Evolutionary conservation across 306 rosid species (phyloP).

Genomic region (Acacia confusa): DNA sequence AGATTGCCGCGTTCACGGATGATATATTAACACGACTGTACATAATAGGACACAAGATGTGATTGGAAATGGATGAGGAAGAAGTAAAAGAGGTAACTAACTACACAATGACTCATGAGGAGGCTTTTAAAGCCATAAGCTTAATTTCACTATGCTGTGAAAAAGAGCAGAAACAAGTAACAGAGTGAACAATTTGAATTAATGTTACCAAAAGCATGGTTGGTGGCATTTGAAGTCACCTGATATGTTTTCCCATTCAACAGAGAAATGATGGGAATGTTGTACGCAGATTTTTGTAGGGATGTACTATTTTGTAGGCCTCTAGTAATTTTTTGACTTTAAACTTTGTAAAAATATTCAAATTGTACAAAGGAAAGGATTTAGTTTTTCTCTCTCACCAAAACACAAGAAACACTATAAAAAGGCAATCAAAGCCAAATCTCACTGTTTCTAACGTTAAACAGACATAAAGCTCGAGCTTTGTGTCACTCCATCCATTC

Average conservation of each 20-base stretch:
- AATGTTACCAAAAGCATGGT: not conserved
- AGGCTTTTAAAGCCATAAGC: constrained; percentile 12
- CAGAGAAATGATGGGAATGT: constrained; percentile 22
- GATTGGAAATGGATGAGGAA: constrained; percentile 34
- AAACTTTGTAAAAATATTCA: constrained; percentile 29
- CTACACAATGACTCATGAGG: constrained; percentile 10
- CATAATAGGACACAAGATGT: constrained; percentile 25
- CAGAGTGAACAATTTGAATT: constrained; percentile 2
- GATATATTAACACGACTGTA: constrained; percentile 47
- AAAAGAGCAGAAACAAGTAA: constrained; percentile 11
- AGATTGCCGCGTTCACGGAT: constrained; percentile 77
- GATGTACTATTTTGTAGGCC: constrained; percentile 48
- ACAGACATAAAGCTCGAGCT: not conserved
- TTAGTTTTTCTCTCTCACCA: not conserved
- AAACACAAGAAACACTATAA: not conserved
- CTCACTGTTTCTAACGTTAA: not conserved
- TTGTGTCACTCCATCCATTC: not conserved
- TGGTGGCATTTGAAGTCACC: constrained; percentile 16
- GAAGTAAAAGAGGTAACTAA: not conserved
- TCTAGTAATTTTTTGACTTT: constrained; percentile 30
- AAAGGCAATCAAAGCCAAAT: not conserved
- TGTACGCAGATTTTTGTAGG: constrained; percentile 44
- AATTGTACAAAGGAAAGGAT: constrained; percentile 36
- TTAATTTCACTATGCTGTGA: not conserved
- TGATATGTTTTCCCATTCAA: constrained; percentile 20